Evolutionary conservation across 257 asterid genomes (phyloP).

Genomic region (Solanum piurae): DNA sequence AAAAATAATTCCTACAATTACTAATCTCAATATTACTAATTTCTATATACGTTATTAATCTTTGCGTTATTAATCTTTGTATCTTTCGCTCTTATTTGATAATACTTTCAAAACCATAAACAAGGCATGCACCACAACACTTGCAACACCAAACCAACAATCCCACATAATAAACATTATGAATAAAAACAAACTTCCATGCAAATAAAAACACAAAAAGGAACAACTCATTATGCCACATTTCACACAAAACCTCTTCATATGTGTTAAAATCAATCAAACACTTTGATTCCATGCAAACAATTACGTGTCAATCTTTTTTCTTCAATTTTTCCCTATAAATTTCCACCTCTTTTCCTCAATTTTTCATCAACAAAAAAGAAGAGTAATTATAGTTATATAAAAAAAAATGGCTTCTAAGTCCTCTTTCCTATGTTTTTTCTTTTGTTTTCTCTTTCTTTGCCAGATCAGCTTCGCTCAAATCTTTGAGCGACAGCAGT

Average conservation of each 20-base stretch:
- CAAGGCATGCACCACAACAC: neutral
- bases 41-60: too few relatives aligned
- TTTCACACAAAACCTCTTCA: neutral
- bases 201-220: neutral
- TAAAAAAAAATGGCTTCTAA: neutral
- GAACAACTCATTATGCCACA: neutral
- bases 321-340: neutral
- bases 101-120: neutral
- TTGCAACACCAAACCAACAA: neutral
- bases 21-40: too few relatives aligned
- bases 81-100: too few relatives aligned
- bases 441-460: constrained; percentile 6
- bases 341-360: neutral
- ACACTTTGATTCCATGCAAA: neutral
- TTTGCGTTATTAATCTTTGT: too few relatives aligned
- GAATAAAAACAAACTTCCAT: neutral
- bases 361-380: neutral
- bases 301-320: neutral
- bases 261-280: neutral
- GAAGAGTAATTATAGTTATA: neutral
- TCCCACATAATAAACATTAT: neutral
- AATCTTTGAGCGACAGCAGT: constrained; percentile 17
- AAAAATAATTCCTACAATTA: too few relatives aligned
- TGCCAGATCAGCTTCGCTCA: constrained; percentile 19
- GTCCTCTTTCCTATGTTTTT: constrained; percentile 1